Conservation (phyloP, 192 early-diverging fungal species). For the Mortierella hygrophila region DNA sequence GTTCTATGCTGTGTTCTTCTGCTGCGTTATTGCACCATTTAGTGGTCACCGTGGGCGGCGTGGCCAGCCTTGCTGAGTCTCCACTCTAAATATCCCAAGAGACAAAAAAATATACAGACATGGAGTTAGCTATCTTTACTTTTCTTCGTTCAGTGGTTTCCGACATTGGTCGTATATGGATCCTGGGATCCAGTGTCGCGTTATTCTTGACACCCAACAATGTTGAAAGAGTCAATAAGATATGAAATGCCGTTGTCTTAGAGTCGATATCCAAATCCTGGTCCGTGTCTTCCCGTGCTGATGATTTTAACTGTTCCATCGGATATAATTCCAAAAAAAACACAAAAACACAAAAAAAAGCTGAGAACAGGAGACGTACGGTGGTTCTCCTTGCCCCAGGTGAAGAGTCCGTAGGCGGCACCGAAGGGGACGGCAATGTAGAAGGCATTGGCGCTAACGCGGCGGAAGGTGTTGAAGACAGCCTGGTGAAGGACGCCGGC, state of each 20-base stretch:
- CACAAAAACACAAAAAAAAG: neutral
- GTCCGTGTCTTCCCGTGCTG: neutral
- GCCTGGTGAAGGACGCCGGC: conserved; percentile 69
- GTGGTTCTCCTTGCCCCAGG: conserved; percentile 60
- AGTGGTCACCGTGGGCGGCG: conserved; percentile 25
- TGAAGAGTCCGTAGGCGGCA: conserved; percentile 63
- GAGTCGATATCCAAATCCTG: neutral
- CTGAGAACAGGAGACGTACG: conserved; percentile 31
- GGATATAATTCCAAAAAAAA: no score
- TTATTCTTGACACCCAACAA: neutral
- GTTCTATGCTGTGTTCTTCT: neutral
- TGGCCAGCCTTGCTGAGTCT: conserved; percentile 57
- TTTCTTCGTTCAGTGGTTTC: neutral
- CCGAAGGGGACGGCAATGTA: conserved; percentile 68
- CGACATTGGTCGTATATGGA: neutral
- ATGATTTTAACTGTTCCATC: neutral
- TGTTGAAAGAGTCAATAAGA: neutral
- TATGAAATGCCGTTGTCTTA: neutral
- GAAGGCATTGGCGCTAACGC: conserved; percentile 63
- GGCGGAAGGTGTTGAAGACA: conserved; percentile 74
- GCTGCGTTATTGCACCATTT: conserved; percentile 5
- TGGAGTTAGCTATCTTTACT: neutral
- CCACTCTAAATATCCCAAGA: conserved; percentile 14
- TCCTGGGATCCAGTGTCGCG: neutral
- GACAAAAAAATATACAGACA: neutral